Base-by-base conservation (phyloP, 495 filamentous ascomycete species). In the Daldinia loculata region DNA sequence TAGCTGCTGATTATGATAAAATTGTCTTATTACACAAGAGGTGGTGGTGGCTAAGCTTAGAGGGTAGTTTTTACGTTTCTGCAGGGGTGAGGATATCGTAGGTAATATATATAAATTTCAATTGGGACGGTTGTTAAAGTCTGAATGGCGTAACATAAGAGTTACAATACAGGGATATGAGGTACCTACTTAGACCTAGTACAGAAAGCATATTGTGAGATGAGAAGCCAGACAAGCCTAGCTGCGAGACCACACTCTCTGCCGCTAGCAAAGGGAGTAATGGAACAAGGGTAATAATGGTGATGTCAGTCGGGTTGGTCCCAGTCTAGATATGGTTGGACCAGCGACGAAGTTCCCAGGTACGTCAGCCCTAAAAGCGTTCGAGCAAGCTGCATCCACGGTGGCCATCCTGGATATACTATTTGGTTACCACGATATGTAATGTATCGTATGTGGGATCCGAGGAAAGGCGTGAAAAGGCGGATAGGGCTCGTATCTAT, bases 221-320 rank as follows among this genome's bases (percentile, higher is more conserved):
- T 45, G 53, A 29, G 56, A 64, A 68, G 39, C 39, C 60, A 53
- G 60, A 59, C 55, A 67, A 67, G 68, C 61, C 61, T 72, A 68
- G 61, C 41, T 66, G 50, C 55, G 34, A 66, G 52, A 29, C 48
- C 36, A 60, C 17, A 41, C 12, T 27, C 24, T 45, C 50, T 43
- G 32, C 57, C 56, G 56, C 62, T 56, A 32, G 55, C 41, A 48
- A 56, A 56, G 52, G 57, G 55, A 32, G 61, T 41, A 56, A 68
- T 43, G 57, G 19, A 48, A 17, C 55, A 48, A 50, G 45, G 48
- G 14, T 38, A 29, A 34, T 57, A 72, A 65, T 72, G 61, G 66
- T 73, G 70, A 73, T 73, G 70, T 73, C 70, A 73, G 58, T 61
- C 27, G 51, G 66, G 61, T 51, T 56, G 11, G 50, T 61, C 12